Evolutionary conservation across 2,329 filamentous ascomycete genomes (phyloP).

Genomic region (Dendrostoma leiphaemia): DNA sequence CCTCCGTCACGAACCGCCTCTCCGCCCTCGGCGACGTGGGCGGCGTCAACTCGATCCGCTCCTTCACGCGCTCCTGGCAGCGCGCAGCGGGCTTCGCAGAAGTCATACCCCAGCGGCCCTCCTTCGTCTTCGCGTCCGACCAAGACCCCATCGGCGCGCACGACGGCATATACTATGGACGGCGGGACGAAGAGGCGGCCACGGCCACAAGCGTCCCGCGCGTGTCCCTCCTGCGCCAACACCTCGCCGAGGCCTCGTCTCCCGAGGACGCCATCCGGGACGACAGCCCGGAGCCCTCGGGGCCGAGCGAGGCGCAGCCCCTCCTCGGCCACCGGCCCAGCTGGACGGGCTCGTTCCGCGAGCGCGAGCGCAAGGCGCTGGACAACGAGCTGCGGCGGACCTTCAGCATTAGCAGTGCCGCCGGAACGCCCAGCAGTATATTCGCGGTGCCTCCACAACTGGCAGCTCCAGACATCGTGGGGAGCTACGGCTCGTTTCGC

Average conservation of each 20-base stretch:
- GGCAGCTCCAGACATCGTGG: constrained; percentile 66
- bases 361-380: constrained; percentile 48
- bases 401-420: constrained; percentile 30
- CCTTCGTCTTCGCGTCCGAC: constrained; percentile 66
- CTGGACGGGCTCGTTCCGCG: constrained; percentile 29
- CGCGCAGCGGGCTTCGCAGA: constrained; percentile 86
- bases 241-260: constrained; percentile 44
- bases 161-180: constrained; percentile 39
- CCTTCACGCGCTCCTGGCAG: constrained; percentile 90
- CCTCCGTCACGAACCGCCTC: constrained; percentile 58
- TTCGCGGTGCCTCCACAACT: constrained; percentile 61
- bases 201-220: constrained; percentile 25
- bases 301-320: constrained; percentile 20
- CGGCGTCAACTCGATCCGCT: constrained; percentile 90
- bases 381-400: constrained; percentile 40
- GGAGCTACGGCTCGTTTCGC: constrained; percentile 62
- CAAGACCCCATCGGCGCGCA: constrained; percentile 42
- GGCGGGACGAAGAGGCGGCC: constrained; percentile 35
- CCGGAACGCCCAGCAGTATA: constrained; percentile 42
- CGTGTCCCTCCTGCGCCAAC: constrained; percentile 50
- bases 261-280: constrained; percentile 26
- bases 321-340: constrained; percentile 13
- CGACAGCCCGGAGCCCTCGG: constrained; percentile 25
- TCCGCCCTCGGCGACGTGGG: constrained; percentile 68
- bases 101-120: constrained; percentile 75